Evolutionary conservation across 2,329 filamentous ascomycete genomes (phyloP).

Genomic region (Aspergillus piperis): DNA sequence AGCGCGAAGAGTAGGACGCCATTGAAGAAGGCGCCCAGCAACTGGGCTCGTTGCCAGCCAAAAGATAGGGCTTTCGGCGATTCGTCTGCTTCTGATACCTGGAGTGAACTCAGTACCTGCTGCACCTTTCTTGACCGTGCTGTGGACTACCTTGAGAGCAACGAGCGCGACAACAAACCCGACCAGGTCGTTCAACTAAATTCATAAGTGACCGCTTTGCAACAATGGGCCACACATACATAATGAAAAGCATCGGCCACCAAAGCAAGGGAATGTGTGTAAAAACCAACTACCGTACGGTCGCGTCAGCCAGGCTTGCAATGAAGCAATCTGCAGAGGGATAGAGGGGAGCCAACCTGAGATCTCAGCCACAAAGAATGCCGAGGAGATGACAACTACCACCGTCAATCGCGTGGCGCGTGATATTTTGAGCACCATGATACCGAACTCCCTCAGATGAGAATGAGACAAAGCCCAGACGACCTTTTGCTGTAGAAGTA

Average conservation of each 20-base stretch:
- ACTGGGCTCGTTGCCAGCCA: constrained; percentile 73
- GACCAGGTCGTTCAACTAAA: constrained; percentile 68
- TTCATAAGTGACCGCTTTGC: constrained; percentile 12
- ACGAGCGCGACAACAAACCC: constrained; percentile 67
- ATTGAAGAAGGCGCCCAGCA: constrained; percentile 79
- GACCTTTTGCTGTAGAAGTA: neutral
- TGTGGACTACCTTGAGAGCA: constrained; percentile 58
- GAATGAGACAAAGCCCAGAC: neutral
- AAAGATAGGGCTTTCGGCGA: constrained; percentile 65
- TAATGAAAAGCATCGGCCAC: constrained; percentile 80
- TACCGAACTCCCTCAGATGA: neutral
- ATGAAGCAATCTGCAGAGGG: neutral
- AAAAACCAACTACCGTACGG: constrained; percentile 61
- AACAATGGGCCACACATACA: constrained; percentile 28
- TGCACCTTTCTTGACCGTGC: neutral
- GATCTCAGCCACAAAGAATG: constrained; percentile 36
- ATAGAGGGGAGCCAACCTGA: constrained; percentile 23
- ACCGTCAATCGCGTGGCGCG: constrained; percentile 32
- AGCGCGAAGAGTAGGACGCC: constrained; percentile 72
- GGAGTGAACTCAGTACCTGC: constrained; percentile 2
- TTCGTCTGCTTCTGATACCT: constrained; percentile 60
- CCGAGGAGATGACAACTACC: constrained; percentile 34
- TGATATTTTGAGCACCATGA: constrained; percentile 30
- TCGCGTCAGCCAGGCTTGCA: constrained; percentile 5
- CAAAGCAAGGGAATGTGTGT: constrained; percentile 69